Evolutionary conservation across 345 rosid genomes (phyloP).

Genomic region (Punica granatum): DNA sequence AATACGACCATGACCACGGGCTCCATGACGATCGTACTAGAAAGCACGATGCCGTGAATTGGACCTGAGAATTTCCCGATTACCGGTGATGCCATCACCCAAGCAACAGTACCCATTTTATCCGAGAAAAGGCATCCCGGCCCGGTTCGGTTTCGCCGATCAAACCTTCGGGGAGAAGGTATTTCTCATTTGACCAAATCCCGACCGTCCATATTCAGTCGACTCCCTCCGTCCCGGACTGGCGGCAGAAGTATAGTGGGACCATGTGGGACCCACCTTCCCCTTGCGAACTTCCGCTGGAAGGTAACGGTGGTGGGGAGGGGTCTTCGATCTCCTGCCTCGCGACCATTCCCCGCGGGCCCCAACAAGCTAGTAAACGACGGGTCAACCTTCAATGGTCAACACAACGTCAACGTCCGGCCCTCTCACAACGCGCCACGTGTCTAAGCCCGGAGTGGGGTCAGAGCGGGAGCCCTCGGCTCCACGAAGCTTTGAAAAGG

Average conservation of each 20-base stretch:
- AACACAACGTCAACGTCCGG: not conserved
- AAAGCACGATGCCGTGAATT: too few species aligned
- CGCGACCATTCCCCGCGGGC: not conserved
- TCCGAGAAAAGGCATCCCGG: too few species aligned
- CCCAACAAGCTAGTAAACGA: not conserved
- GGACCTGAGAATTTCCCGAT: too few species aligned
- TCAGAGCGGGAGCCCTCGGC: constrained; percentile 3
- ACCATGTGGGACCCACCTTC: not conserved
- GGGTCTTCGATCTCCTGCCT: not conserved
- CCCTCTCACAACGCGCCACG: not conserved
- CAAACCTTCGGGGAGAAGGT: too few species aligned
- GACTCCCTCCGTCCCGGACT: too few species aligned
- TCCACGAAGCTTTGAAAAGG: not conserved
- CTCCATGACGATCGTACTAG: too few species aligned
- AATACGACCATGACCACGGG: too few species aligned
- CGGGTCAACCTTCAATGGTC: not conserved
- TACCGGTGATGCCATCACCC: too few species aligned
- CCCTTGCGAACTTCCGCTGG: not conserved
- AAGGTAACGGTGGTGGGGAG: not conserved
- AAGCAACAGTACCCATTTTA: too few species aligned
- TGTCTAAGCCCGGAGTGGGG: not conserved
- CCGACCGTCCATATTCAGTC: too few species aligned
- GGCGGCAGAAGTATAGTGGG: not conserved
- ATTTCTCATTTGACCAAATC: too few species aligned
- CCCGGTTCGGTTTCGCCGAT: too few species aligned